phyloP scores from a whole-genome alignment of 2,329 filamentous ascomycete genomes.

The Penicillium brasilianum region DNA sequence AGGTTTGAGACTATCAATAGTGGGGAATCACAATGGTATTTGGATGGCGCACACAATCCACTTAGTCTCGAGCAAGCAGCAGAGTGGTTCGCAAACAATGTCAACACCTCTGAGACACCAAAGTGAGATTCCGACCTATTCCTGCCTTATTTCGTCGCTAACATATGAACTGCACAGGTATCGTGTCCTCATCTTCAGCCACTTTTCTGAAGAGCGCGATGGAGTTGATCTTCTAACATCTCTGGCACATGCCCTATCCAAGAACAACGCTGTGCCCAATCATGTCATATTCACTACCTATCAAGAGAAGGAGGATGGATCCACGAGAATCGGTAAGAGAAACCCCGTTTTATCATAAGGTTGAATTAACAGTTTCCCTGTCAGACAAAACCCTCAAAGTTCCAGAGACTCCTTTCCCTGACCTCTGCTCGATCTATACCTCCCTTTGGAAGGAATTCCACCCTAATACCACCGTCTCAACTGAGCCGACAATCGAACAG shows the following conservation, averaged over 20 bases:
- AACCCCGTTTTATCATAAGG: neutral
- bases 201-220: slow-evolving; percentile 1
- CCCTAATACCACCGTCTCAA: neutral
- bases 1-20: neutral
- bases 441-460: neutral
- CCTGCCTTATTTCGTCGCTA: neutral
- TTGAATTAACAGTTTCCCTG: neutral
- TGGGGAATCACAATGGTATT: neutral
- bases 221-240: neutral
- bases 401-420: neutral
- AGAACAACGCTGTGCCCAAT: neutral
- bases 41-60: slow-evolving; percentile 1
- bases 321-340: neutral
- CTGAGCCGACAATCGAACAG: neutral
- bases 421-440: neutral
- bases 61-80: neutral
- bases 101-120: neutral
- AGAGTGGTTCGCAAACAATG: neutral
- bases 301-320: neutral
- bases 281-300: slow-evolving; percentile 4
- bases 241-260: neutral
- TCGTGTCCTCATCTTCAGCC: slow-evolving; percentile 5
- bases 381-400: neutral
- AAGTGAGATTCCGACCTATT: neutral
- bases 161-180: neutral